Conservation (phyloP, 176 grass and related monocot species). For the Raddia distichophylla region DNA sequence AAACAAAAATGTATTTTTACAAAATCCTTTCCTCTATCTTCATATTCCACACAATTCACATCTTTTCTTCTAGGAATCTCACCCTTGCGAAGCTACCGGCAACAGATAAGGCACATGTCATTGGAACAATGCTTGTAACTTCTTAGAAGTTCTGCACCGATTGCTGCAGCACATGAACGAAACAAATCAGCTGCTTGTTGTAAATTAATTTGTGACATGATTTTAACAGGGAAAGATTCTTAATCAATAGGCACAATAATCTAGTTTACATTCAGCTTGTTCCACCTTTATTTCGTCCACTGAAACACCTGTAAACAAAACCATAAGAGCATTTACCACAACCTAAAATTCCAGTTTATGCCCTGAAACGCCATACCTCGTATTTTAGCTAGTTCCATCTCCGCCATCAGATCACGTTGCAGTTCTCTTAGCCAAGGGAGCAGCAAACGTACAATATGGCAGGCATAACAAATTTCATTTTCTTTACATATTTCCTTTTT, state of each 20-base stretch:
- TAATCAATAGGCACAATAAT: conserved; percentile 76
- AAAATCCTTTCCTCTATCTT: conserved; percentile 25
- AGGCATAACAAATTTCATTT: conserved; percentile 52
- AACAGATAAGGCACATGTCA: conserved; percentile 83
- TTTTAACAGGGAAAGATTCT: conserved; percentile 32
- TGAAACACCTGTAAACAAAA: conserved; percentile 42
- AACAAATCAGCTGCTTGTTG: conserved; percentile 20
- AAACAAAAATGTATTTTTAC: conserved; percentile 43
- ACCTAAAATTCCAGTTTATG: neutral
- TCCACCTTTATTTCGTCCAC: conserved; percentile 53
- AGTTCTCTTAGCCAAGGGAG: conserved; percentile 76
- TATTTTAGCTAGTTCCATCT: conserved; percentile 48
- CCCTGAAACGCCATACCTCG: conserved; percentile 56
- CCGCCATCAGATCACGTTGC: conserved; percentile 50
- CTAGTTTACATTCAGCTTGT: conserved; percentile 43
- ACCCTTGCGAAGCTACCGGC: conserved; percentile 66
- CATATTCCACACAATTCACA: conserved; percentile 18
- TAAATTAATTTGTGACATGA: conserved; percentile 4
- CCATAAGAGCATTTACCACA: conserved; percentile 22
- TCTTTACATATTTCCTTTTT: conserved; percentile 54
- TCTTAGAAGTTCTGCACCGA: conserved; percentile 79
- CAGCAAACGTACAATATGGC: conserved; percentile 44
- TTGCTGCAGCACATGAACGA: conserved; percentile 46
- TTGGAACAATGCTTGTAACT: conserved; percentile 67
- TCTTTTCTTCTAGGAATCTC: conserved; percentile 59